phyloP scores from a whole-genome alignment of 2,329 filamentous ascomycete genomes.

The Laburnicola sp. region DNA sequence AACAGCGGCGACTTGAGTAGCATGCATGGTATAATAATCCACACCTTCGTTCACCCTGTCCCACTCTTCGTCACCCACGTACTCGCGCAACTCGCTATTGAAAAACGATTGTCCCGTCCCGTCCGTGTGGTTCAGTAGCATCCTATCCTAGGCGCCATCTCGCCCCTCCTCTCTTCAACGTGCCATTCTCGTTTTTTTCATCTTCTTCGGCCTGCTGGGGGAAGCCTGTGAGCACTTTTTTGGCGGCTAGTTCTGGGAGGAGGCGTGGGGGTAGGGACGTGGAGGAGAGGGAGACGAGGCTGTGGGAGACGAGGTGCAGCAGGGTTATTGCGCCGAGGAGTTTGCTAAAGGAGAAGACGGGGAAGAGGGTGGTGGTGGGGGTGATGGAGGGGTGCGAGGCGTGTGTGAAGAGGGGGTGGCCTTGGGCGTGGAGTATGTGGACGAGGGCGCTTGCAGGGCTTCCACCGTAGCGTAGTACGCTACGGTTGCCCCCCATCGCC shows the following conservation, averaged over 20 bases:
- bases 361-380: conserved; percentile 15
- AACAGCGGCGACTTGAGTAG: conserved; percentile 24
- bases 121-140: conserved; percentile 55
- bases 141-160: conserved; percentile 30
- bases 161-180: conserved; percentile 16
- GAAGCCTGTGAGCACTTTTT: conserved; percentile 23
- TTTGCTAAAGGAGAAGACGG: conserved; percentile 29
- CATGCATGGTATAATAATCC: conserved; percentile 14
- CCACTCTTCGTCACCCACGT: conserved; percentile 18
- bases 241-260: conserved; percentile 26
- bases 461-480: no score
- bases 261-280: conserved; percentile 14
- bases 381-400: conserved; percentile 17
- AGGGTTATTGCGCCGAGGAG: conserved; percentile 29
- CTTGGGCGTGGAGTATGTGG: conserved; percentile 21
- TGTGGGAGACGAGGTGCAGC: conserved; percentile 28
- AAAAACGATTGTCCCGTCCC: conserved; percentile 51
- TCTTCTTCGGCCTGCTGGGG: not conserved
- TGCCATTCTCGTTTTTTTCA: conserved; percentile 7
- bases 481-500: no score
- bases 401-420: conserved; percentile 24
- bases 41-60: conserved; percentile 18
- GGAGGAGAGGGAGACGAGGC: conserved; percentile 23
- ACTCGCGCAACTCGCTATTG: conserved; percentile 44
- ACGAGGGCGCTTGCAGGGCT: conserved; percentile 18